Base-by-base conservation (phyloP, 2,329 filamentous ascomycete species). In the Fragosphaeria purpurea region DNA sequence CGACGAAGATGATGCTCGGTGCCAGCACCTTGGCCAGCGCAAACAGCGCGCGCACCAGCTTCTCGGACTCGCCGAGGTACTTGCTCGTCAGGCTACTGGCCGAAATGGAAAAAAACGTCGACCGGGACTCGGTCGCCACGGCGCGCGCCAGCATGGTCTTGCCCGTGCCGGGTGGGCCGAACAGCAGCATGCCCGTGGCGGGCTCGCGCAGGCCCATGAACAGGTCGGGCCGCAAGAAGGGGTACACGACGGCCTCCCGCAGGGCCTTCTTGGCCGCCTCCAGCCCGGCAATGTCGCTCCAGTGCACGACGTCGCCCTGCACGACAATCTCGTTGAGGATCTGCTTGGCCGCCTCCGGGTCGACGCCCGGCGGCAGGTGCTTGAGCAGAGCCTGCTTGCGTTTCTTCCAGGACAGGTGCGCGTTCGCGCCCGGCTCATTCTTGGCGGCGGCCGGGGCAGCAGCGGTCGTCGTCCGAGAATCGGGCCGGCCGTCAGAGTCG, bases 121-220 rank as follows among this genome's bases (percentile, higher is more conserved):
- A 95, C 60, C 83, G 85, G 2, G 88, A 95, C 66, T 98, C 93
- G 0, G 93, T 97, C 1, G 93, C 93, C 1, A 97, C 91, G 7
- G 88, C 89, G 56, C 93, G 80, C 8, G 93, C 93, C 39, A 98
- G 73, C 93, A 98, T 98, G 0, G 93, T 98, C 67, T 98, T 98
- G 48, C 93, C 93, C 0, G 93, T 98, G n/a, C 93, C 93, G 0
- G 93, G 93, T 1, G 93, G 93, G 0, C 93, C 93, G 62, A 98
- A 98, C 1, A 98, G 75, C 1, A 98, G 75, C 88, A 98, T 97
- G 6, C 93, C 93, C 52, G 89, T 77, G 11, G 93, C 91, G 22
- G 93, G 93, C 63, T 98, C 93, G 40, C 93, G 85, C 9, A 98
- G 75, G 0, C 93, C 93, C 79, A 91, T 93, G 69, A 98, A 98